A percentile compares a stretch with the other conserved stretches of the same genome.
phyloP scores from a whole-genome alignment of 805 yeast genomes.

The Komagataella phaffii region DNA sequence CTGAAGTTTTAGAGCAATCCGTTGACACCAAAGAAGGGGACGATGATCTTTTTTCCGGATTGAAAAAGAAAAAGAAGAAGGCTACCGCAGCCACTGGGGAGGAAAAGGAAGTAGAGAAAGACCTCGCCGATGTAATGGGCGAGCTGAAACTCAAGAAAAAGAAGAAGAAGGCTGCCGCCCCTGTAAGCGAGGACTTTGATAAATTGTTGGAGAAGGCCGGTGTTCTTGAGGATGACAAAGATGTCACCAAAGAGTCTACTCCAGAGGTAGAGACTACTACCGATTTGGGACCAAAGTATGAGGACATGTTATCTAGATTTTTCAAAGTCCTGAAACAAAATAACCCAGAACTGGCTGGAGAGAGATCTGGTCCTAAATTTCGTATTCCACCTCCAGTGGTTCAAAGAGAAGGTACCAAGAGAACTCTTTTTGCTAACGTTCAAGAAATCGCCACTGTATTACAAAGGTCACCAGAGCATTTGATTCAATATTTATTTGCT shows the following conservation, averaged over 20 bases:
- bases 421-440: slow-evolving; percentile 91
- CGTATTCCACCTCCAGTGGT: slow-evolving; percentile 97
- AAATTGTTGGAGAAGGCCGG: slow-evolving; percentile 87
- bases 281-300: slow-evolving; percentile 31
- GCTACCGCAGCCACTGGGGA: slow-evolving; percentile 20
- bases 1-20: slow-evolving; percentile 17
- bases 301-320: slow-evolving; percentile 68
- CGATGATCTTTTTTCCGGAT: slow-evolving; percentile 62
- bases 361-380: slow-evolving; percentile 80
- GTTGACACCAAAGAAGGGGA: slow-evolving; percentile 21
- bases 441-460: slow-evolving; percentile 88
- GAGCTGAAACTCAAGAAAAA: slow-evolving; percentile 75
- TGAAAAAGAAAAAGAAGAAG: slow-evolving; percentile 81
- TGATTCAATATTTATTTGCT: slow-evolving; percentile 92
- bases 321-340: slow-evolving; percentile 77
- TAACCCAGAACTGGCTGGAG: slow-evolving; percentile 98
- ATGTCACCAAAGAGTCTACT: slow-evolving; percentile 10
- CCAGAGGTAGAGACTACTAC: slow-evolving; percentile 17
- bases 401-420: slow-evolving; percentile 94
- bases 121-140: slow-evolving; percentile 46
- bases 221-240: slow-evolving; percentile 36
- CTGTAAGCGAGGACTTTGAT: slow-evolving; percentile 71
- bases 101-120: slow-evolving; percentile 21
- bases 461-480: slow-evolving; percentile 95
- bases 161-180: slow-evolving; percentile 43